These are phyloP conservation scores for Suillus fuscotomentosus DNA, from an alignment of 768 basidiomycete genomes.

Conservation along the genomic window DNA sequence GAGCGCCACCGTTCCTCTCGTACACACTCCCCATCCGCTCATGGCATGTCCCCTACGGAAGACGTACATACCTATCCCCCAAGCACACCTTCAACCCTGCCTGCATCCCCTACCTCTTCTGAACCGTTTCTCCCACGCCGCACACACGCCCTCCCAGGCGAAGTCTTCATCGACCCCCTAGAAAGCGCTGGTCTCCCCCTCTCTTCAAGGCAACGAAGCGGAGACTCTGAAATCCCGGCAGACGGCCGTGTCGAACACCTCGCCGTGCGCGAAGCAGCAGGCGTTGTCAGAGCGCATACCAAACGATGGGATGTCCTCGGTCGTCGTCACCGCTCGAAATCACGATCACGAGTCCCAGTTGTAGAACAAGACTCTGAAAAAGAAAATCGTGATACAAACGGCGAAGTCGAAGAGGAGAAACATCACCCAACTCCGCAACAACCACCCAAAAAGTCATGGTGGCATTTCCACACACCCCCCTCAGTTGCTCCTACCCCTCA, in stretches of 20 bases:
- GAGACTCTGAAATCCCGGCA: constrained; percentile 2
- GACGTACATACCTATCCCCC: constrained; percentile 10
- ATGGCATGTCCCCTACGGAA: background rate
- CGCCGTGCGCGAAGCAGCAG: constrained; percentile 35
- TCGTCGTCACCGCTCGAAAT: constrained; percentile 1
- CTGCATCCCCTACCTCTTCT: constrained; percentile 15
- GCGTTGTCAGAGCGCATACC: constrained; percentile 46
- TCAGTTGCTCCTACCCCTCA: constrained; percentile 4
- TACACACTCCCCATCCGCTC: constrained; percentile 6
- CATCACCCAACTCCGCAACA: background rate
- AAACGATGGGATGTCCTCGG: constrained; percentile 24
- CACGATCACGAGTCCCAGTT: constrained; percentile 9
- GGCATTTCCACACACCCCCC: constrained; percentile 1
- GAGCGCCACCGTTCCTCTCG: constrained; percentile 44
- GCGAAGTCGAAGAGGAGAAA: constrained; percentile 8
- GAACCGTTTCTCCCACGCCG: constrained; percentile 21
- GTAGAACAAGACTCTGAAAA: constrained; percentile 1
- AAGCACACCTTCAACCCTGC: constrained; percentile 3
- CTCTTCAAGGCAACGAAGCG: constrained; percentile 15
- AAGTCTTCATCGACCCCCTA: constrained; percentile 55
- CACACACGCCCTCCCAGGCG: constrained; percentile 44
- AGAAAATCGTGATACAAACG: constrained; percentile 5
- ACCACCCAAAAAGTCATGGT: background rate
- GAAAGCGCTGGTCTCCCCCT: constrained; percentile 65
- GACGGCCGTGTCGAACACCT: constrained; percentile 27